These are phyloP conservation scores for Blastocrithidia nonstop DNA, from an alignment of 208 protist species.

Conservation along the genomic window DNA sequence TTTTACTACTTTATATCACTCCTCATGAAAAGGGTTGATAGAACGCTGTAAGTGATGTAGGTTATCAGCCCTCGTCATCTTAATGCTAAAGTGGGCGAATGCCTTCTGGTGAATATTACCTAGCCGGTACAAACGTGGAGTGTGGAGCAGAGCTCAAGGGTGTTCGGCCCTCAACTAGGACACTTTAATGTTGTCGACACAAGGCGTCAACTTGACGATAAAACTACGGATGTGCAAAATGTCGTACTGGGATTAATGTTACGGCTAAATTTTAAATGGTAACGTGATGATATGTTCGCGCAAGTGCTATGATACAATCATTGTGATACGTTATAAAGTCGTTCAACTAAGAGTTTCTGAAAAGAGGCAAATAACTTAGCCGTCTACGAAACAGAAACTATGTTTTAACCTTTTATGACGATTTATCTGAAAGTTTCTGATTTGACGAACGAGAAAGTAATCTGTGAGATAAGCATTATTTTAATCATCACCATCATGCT, in stretches of 20 bases:
- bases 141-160: constrained; percentile 41
- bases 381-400: constrained; percentile 27
- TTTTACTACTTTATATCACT: no score
- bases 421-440: no score
- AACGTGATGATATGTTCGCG: no score
- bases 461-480: no score
- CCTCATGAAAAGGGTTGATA: constrained; percentile 83
- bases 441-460: no score
- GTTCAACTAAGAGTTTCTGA: constrained; percentile 19
- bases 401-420: no score
- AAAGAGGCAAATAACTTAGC: constrained; percentile 38
- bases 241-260: constrained; percentile 59
- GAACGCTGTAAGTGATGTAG: constrained; percentile 45
- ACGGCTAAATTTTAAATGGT: constrained; percentile 43
- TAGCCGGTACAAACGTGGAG: constrained; percentile 46
- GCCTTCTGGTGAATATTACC: background rate
- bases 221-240: constrained; percentile 73
- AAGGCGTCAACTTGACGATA: constrained; percentile 65
- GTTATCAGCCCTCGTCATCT: constrained; percentile 77
- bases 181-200: constrained; percentile 67
- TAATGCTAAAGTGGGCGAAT: constrained; percentile 13
- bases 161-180: constrained; percentile 72
- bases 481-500: no score
- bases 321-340: constrained; percentile 47
- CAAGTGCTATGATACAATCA: constrained; percentile 9